phyloP scores from a whole-genome alignment of 768 basidiomycete species.

The Suillus decipiens region DNA sequence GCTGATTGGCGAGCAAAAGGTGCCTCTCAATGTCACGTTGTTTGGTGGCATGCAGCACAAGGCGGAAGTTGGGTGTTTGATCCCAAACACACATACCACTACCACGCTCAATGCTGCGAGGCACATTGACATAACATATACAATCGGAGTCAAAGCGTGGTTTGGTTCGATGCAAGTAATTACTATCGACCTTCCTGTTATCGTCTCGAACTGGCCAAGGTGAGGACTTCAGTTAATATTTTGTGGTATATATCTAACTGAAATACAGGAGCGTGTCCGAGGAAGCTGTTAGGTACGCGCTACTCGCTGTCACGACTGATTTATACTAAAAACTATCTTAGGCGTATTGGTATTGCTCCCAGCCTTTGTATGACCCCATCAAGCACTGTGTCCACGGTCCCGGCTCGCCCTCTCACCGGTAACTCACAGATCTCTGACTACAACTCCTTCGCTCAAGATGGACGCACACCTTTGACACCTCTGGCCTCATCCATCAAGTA shows the following conservation, averaged over 20 bases:
- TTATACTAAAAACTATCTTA: conserved; percentile 20
- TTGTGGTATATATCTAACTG: conserved; percentile 7
- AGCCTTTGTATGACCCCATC: conserved; percentile 38
- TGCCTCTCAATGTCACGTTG: conserved; percentile 71
- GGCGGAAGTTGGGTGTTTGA: conserved; percentile 69
- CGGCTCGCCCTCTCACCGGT: conserved; percentile 25
- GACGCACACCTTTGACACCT: conserved; percentile 17
- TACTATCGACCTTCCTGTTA: conserved; percentile 73
- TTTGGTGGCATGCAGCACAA: conserved; percentile 71
- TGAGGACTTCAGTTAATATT: conserved; percentile 35
- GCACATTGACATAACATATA: conserved; percentile 85
- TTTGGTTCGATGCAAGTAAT: conserved; percentile 67
- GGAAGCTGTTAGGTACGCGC: conserved; percentile 58
- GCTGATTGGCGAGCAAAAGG: conserved; percentile 68
- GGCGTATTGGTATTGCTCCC: conserved; percentile 52
- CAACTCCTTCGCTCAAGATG: conserved; percentile 12
- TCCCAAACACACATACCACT: conserved; percentile 75
- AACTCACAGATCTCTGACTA: conserved; percentile 21
- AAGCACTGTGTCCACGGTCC: conserved; percentile 31
- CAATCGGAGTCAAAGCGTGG: conserved; percentile 73
- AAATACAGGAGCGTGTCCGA: conserved; percentile 62
- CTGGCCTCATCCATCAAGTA: conserved; percentile 28
- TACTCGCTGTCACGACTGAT: neutral
- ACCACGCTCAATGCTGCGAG: conserved; percentile 80
- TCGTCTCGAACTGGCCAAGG: conserved; percentile 88